A percentile compares a stretch with the other conserved stretches of the same genome.
Evolutionary conservation across 2,329 filamentous ascomycete species (phyloP).

Genomic region (Trichoderma atroviride): DNA sequence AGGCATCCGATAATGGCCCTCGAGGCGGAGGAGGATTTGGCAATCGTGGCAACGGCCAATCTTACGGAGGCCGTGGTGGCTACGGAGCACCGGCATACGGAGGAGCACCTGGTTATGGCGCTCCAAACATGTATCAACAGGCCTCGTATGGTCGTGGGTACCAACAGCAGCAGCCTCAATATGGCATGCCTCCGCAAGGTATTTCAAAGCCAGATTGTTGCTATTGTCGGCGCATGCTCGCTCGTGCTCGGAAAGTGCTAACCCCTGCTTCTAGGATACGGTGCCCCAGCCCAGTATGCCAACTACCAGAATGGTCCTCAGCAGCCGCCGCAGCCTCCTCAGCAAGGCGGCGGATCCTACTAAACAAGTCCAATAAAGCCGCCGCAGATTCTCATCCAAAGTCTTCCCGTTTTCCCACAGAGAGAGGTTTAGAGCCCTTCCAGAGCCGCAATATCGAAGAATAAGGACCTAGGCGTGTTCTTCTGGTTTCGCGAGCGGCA

Average conservation of each 20-base stretch:
- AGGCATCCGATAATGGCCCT: slow-evolving; percentile 79
- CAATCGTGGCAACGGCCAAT: slow-evolving; percentile 42
- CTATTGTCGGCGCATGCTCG: not conserved
- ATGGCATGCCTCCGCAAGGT: slow-evolving; percentile 48
- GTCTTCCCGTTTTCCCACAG: not conserved
- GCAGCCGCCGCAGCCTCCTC: slow-evolving; percentile 32
- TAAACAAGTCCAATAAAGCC: slow-evolving; percentile 22
- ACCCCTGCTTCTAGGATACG: slow-evolving; percentile 39
- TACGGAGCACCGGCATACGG: slow-evolving; percentile 46
- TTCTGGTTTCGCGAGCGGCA: slow-evolving; percentile 25
- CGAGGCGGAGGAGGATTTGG: slow-evolving; percentile 48
- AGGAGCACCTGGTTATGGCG: slow-evolving; percentile 40
- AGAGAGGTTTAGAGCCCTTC: slow-evolving; percentile 8
- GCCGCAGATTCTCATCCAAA: slow-evolving; percentile 12
- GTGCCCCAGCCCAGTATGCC: slow-evolving; percentile 45
- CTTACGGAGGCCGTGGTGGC: slow-evolving; percentile 50
- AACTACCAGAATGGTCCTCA: slow-evolving; percentile 40
- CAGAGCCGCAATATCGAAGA: slow-evolving; percentile 20
- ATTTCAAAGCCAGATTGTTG: slow-evolving; percentile 28
- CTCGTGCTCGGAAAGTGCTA: not conserved
- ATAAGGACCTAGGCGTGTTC: slow-evolving; percentile 18
- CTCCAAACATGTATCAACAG: slow-evolving; percentile 44
- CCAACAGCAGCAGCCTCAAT: slow-evolving; percentile 40
- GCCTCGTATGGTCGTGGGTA: slow-evolving; percentile 46
- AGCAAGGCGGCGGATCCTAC: slow-evolving; percentile 32